Evolutionary conservation across 2,329 filamentous ascomycete genomes (phyloP).

Genomic region (Penicillium frequentans): DNA sequence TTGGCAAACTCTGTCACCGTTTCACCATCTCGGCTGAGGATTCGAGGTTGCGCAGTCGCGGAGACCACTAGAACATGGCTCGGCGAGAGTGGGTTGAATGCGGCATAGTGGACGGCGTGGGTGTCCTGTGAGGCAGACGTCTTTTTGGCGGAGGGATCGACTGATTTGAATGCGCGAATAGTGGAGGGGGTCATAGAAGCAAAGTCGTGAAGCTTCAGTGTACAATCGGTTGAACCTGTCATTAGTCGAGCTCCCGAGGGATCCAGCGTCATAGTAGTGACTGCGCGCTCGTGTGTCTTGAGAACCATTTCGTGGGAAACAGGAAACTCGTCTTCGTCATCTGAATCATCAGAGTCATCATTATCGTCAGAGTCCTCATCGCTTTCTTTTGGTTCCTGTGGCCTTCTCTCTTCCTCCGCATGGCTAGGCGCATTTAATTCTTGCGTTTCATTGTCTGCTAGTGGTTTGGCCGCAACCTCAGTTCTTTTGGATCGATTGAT

Average conservation of each 20-base stretch:
- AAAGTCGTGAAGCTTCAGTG: constrained; percentile 91
- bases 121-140: constrained; percentile 70
- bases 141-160: constrained; percentile 83
- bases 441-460: constrained; percentile 24
- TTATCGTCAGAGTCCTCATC: constrained; percentile 52
- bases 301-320: constrained; percentile 90
- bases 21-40: constrained; percentile 86
- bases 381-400: constrained; percentile 33
- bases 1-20: constrained; percentile 86
- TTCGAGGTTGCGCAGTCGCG: constrained; percentile 84
- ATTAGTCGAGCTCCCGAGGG: constrained; percentile 80
- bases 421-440: constrained; percentile 26
- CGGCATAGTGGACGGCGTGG: constrained; percentile 81
- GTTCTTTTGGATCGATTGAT: constrained; percentile 74
- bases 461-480: constrained; percentile 39
- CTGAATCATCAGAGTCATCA: constrained; percentile 60
- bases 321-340: constrained; percentile 85
- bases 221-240: constrained; percentile 89
- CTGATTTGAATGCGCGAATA: constrained; percentile 85
- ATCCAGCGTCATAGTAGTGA: constrained; percentile 83
- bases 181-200: constrained; percentile 94
- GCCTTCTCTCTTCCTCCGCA: constrained; percentile 22
- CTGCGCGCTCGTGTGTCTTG: constrained; percentile 85
- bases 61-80: constrained; percentile 82
- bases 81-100: constrained; percentile 82